These are phyloP conservation scores for Fusarium verticillioides DNA, from an alignment of 2,329 filamentous ascomycete genomes.

Conservation along the genomic window DNA sequence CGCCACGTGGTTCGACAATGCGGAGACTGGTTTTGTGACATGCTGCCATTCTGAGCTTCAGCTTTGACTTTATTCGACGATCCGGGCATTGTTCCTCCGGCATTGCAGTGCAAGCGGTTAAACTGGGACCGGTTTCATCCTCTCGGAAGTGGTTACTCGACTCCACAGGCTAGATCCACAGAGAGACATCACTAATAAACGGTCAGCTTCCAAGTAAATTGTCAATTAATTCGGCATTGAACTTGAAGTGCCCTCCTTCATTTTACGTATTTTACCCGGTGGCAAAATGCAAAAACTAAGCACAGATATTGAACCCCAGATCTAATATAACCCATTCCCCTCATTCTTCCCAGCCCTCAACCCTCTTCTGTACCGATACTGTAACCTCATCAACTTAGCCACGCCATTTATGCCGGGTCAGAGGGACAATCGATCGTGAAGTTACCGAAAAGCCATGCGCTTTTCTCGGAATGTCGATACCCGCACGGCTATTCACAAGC, in stretches of 20 bases:
- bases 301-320: background rate
- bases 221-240: background rate
- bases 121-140: slow-evolving; percentile 7
- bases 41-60: background rate
- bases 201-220: background rate
- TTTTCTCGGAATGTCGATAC: background rate
- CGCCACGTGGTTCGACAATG: slow-evolving; percentile 20
- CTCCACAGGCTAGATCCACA: background rate
- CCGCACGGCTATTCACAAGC: background rate
- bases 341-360: background rate
- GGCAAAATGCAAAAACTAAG: background rate
- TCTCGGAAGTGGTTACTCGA: background rate
- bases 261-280: background rate
- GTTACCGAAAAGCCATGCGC: background rate
- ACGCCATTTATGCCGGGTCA: background rate
- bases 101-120: slow-evolving; percentile 12
- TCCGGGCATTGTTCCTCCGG: slow-evolving; percentile 16
- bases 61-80: background rate
- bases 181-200: background rate
- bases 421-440: background rate
- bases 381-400: background rate
- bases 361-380: background rate
- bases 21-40: background rate
- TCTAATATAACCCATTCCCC: background rate
- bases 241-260: background rate